Percentiles rank a stretch among this genome's conserved stretches.
These are phyloP conservation scores for Hymenoscyphus infarciens DNA, from an alignment of 2,329 filamentous ascomycete species.

Conservation along the genomic window DNA sequence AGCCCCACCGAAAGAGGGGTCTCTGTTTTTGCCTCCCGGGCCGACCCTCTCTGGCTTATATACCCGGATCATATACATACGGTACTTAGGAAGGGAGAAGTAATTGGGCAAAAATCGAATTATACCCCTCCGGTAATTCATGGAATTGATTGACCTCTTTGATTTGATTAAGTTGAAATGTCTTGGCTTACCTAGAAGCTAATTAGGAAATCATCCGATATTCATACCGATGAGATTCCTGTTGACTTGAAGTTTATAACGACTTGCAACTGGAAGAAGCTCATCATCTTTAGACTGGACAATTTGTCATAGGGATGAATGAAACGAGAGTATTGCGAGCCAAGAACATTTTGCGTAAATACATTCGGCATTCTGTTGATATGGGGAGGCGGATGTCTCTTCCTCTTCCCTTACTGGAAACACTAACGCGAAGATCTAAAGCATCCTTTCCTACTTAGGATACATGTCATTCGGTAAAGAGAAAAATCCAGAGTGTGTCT, in stretches of 20 bases:
- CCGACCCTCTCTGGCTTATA: slow-evolving; percentile 7
- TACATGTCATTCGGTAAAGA: no score
- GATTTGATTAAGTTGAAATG: background rate
- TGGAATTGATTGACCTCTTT: background rate
- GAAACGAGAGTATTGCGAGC: background rate
- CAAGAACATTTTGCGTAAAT: background rate
- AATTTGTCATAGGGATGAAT: background rate
- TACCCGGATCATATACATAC: slow-evolving; percentile 2
- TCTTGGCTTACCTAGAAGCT: background rate
- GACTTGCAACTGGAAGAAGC: no score
- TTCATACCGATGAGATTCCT: background rate
- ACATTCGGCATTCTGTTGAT: background rate
- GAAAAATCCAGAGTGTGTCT: no score
- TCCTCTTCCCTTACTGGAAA: no score
- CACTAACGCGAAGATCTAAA: no score
- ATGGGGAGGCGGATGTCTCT: no score
- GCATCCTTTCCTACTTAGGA: no score
- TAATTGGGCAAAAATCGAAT: background rate
- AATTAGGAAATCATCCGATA: background rate
- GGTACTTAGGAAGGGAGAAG: background rate
- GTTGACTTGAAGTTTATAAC: background rate
- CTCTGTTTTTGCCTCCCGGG: slow-evolving; percentile 4
- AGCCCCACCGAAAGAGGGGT: slow-evolving; percentile 2
- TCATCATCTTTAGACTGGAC: background rate
- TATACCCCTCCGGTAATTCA: background rate